Base-by-base conservation (phyloP, 352 stramenopile genomes). In the Globisporangium abappressorium region DNA sequence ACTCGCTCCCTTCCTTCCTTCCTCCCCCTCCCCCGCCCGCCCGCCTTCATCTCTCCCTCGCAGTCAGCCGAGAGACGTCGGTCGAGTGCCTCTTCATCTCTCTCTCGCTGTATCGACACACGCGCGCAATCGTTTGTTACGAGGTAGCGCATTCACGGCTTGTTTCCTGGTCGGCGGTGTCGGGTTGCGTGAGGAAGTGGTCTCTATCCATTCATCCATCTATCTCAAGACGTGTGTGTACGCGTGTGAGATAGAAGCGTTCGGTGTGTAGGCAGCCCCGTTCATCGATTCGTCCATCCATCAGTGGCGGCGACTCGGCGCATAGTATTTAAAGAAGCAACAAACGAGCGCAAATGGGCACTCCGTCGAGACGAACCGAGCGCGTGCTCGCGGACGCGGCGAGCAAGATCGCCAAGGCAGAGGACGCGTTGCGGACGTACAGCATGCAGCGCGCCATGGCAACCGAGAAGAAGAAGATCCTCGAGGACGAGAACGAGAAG, bases 401-500 rank as follows among this genome's bases (percentile, higher is more conserved):
- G 36, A 78, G 73, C 68, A 94, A 94, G 65, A 83, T 94, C 62
- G 78, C 80, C 46, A 85, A 89, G 62, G 86, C 86, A 18, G 80
- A 93, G 60, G 83, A 92, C 57, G 62, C 82, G 5, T 71, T 89
- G 20, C 79, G 79, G 20, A 71, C 79, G 62, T 93, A 90, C 62
- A 76, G 80, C 56, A 59, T 63, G 57, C 87, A 93, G 70, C 67
- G 80, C 51, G 61, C 66, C 22, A 73, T 77, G 57, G 82, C 86
- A 9, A 69, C 81, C 36, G 78, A 86, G 64, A 83, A 91, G 70
- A 95, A 94, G 72, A 82, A 80, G 36, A 67, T 80, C 43, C 77
- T 95, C 3, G 84, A 95, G 62, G 85, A 90, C 26, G 87, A 94
- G 69, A 91, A 94, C 69, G 85, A 95, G 67, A 83, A 91, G 64